These are phyloP conservation scores for Paramarasmius palmivorus DNA, from an alignment of 1,284 basidiomycete species.

Conservation along the genomic window DNA sequence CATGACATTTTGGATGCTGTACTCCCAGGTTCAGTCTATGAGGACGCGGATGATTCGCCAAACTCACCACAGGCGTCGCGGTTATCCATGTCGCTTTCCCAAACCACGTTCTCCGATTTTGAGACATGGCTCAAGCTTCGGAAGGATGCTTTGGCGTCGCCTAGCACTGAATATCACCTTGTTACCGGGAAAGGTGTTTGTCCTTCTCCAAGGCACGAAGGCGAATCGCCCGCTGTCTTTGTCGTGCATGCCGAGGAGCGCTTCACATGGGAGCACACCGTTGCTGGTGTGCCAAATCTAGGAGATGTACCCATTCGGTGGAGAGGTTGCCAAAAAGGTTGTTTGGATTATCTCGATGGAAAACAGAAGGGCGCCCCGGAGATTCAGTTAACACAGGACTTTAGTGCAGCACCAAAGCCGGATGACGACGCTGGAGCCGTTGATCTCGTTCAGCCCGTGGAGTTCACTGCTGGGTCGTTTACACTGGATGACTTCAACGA, in stretches of 20 bases:
- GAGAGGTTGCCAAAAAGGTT: constrained; percentile 65
- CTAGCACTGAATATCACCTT: constrained; percentile 15
- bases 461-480: not conserved
- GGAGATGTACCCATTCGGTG: constrained; percentile 66
- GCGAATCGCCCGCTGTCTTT: constrained; percentile 38
- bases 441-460: not conserved
- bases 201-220: constrained; percentile 49
- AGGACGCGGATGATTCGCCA: constrained; percentile 9
- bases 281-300: constrained; percentile 50
- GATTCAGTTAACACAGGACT: no score
- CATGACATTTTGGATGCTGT: not conserved
- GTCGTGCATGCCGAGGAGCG: constrained; percentile 61
- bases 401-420: no score
- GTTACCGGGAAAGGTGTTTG: constrained; percentile 49
- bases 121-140: constrained; percentile 9
- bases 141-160: constrained; percentile 13
- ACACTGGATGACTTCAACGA: constrained; percentile 7
- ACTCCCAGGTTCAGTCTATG: constrained; percentile 24
- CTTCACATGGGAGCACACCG: constrained; percentile 59
- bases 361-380: constrained; percentile 16
- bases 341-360: constrained; percentile 58
- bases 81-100: not conserved
- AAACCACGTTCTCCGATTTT: not conserved
- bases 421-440: constrained; percentile 12
- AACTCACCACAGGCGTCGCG: not conserved